phyloP scores from a whole-genome alignment of 2,329 filamentous ascomycete genomes.

The Gaeumannomyces tritici region DNA sequence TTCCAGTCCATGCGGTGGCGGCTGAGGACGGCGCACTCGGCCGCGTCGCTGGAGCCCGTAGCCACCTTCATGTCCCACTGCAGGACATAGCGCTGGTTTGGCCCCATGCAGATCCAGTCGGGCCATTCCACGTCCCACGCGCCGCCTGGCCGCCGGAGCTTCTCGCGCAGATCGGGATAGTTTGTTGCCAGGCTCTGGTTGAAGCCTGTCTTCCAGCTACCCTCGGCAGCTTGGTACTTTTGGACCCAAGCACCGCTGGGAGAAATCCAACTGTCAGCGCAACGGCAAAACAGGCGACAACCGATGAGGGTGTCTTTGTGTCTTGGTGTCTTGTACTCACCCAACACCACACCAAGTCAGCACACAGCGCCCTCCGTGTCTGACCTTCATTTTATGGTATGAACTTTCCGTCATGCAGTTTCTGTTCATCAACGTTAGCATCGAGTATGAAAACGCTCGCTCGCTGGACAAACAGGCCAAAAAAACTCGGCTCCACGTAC shows the following conservation, averaged over 20 bases:
- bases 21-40: neutral
- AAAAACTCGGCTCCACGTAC: neutral
- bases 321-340: neutral
- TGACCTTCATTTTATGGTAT: neutral
- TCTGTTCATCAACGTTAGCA: neutral
- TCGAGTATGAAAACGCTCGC: neutral
- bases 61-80: neutral
- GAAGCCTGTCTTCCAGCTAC: neutral
- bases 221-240: neutral
- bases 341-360: neutral
- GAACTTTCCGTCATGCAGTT: neutral
- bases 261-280: neutral
- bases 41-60: neutral
- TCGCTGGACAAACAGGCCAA: neutral
- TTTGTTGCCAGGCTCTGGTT: neutral
- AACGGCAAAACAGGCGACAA: neutral
- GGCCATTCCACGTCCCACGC: neutral
- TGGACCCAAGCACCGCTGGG: neutral
- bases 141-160: neutral
- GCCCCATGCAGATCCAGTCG: slow-evolving; percentile 1
- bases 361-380: neutral
- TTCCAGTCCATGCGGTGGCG: neutral
- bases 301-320: neutral
- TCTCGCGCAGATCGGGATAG: neutral
- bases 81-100: neutral